phyloP scores from a whole-genome alignment of 2,329 filamentous ascomycete genomes.

The Fusarium sp. region DNA sequence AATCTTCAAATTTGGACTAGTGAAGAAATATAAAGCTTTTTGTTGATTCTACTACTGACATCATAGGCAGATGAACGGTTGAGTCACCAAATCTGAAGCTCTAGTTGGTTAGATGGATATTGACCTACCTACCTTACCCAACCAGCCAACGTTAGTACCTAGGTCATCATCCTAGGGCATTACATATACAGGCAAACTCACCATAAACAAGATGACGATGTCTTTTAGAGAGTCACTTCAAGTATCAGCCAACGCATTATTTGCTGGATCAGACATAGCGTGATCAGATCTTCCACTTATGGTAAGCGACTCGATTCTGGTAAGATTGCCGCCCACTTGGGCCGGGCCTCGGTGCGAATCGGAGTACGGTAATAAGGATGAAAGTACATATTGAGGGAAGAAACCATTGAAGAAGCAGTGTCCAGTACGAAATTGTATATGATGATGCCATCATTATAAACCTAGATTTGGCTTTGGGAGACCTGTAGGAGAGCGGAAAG shows the following conservation, averaged over 20 bases:
- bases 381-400: background rate
- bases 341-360: conserved; percentile 29
- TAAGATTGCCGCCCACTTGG: conserved; percentile 18
- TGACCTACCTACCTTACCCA: background rate
- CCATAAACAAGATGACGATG: background rate
- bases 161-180: background rate
- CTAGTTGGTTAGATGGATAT: background rate
- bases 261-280: background rate
- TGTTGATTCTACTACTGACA: conserved; percentile 6
- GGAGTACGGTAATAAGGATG: background rate
- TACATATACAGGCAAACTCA: background rate
- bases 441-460: background rate
- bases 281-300: conserved; percentile 10
- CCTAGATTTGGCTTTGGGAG: conserved; percentile 14
- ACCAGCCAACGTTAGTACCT: background rate
- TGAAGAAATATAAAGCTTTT: background rate
- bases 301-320: conserved; percentile 6
- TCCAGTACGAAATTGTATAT: background rate
- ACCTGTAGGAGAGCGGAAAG: conserved; percentile 22
- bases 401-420: background rate
- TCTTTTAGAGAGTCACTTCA: background rate
- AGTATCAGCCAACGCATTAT: background rate
- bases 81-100: background rate
- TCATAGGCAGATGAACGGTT: conserved; percentile 6
- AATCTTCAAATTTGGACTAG: background rate